Percentiles rank a stretch among this genome's conserved stretches.
Conservation (phyloP, 164 flowering plant genomes). For the Amborella trichopoda region DNA sequence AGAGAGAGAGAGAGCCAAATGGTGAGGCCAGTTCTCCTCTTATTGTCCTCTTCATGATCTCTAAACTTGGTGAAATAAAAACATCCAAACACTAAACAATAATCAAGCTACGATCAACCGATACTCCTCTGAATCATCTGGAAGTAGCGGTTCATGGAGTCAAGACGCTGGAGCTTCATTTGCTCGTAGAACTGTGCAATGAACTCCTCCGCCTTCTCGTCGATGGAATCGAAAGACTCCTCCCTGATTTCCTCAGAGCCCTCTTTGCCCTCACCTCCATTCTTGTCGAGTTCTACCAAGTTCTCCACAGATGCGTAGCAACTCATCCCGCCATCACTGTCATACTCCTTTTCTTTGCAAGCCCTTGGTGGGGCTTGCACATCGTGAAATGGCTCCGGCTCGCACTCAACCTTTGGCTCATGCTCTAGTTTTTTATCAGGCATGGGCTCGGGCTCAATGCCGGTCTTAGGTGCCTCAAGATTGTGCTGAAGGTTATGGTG, state of each 20-base stretch:
- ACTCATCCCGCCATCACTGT: conserved; percentile 8
- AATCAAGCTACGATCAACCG: too few species aligned
- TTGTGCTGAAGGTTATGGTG: conserved; percentile 16
- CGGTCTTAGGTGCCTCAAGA: too few species aligned
- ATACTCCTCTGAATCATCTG: conserved; percentile 18
- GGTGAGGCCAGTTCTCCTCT: too few species aligned
- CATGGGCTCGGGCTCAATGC: too few species aligned
- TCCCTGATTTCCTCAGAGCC: conserved; percentile 13
- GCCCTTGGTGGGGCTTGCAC: conserved; percentile 8
- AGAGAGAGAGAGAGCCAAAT: too few species aligned
- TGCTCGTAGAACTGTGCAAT: conserved; percentile 57
- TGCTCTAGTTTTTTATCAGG: neutral
- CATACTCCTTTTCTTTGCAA: neutral
- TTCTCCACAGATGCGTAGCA: conserved; percentile 37
- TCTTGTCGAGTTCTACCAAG: conserved; percentile 22
- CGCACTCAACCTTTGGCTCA: neutral
- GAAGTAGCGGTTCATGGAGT: conserved; percentile 32
- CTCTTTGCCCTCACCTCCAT: neutral
- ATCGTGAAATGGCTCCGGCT: conserved; percentile 9
- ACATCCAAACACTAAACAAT: too few species aligned
- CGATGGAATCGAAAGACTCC: conserved; percentile 49
- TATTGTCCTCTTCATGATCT: too few species aligned
- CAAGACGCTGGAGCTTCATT: conserved; percentile 57
- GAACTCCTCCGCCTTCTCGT: conserved; percentile 59
- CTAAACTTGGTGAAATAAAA: too few species aligned